Evolutionary conservation across 441 rosid genomes (phyloP), one percentile per base, ranked within the genome.

Genomic region (Melastoma candidum): DNA sequence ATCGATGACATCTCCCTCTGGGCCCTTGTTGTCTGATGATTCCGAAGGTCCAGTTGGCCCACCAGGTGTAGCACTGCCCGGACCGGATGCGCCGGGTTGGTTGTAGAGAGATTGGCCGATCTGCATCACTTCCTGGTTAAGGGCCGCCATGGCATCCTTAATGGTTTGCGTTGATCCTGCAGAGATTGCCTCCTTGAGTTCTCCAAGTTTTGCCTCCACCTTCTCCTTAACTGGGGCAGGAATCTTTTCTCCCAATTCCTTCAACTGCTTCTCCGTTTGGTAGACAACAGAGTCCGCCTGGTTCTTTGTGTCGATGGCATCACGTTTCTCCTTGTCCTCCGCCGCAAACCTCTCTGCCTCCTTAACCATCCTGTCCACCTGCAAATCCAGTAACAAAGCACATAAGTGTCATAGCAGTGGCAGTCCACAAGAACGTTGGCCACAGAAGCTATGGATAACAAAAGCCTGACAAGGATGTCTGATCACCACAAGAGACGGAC

Each of bases 301-400:
- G 71, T 90, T 90, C 78, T 87, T 90, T 8, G 96, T 85, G 81
- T 90, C 98, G 3, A 87, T 87, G 1, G 95, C 84, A 1, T 87
- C 98, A 61, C 96, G 80, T 81, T 77, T 90, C 72, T 87, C 93
- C 70, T 80, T 90, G 69, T 90, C 98, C 59, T 85, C 93, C 68
- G 83, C 74, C 0, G 95, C 71, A 63, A 78, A 87, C 58, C 53
- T 90, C 72, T 87, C 93, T 2, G 96, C 98, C 45, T 90, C 96
- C 13, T 63, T 72, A 27, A 87, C 96, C 97, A 90, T 90, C 64
- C 77, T 73, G 14, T 77, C 82, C 17, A 90, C 95, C 97, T 89
- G 66, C 46, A 71, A 47, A 46, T 55, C 39, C 41, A 44, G 46
- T 47, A 54, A 4, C 12, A 12, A 17, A 41, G 22, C n/a, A 12